These are phyloP conservation scores for Picea abies DNA, from an alignment of 83 land plant genomes.

Conservation along the genomic window DNA sequence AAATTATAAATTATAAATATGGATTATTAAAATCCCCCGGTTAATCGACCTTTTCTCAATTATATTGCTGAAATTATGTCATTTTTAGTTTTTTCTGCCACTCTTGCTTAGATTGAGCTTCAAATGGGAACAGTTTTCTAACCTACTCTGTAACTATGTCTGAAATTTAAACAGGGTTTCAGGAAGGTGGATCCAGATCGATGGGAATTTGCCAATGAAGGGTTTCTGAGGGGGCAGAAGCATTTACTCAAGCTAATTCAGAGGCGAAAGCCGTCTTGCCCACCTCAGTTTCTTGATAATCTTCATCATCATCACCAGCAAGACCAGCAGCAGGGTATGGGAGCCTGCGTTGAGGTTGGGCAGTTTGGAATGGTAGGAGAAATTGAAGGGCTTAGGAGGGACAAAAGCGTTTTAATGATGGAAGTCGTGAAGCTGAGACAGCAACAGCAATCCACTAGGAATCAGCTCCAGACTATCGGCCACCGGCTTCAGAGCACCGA, in stretches of 20 bases:
- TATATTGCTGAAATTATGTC: not conserved
- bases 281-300: not conserved
- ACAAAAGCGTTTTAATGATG: conserved; percentile 51
- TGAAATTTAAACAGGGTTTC: conserved; percentile 47
- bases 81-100: not conserved
- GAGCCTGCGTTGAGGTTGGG: conserved; percentile 57
- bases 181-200: conserved; percentile 76
- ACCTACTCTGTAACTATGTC: too few species aligned
- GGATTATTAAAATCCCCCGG: not conserved
- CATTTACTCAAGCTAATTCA: conserved; percentile 56
- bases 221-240: conserved; percentile 62
- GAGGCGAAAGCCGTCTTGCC: conserved; percentile 40
- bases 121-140: too few species aligned
- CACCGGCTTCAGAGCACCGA: conserved; percentile 52
- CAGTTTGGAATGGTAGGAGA: conserved; percentile 52
- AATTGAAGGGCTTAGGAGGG: conserved; percentile 51
- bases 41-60: not conserved
- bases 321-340: conserved; percentile 29
- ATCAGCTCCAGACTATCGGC: conserved; percentile 54
- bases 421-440: conserved; percentile 66
- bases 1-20: not conserved
- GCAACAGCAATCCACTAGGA: conserved; percentile 59
- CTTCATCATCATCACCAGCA: conserved; percentile 33
- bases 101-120: too few species aligned
- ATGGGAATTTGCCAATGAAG: conserved; percentile 80